Evolutionary conservation across 768 basidiomycete species (phyloP), one percentile per base, ranked within the genome.

Genomic region (Hemileccinum impolitum): DNA sequence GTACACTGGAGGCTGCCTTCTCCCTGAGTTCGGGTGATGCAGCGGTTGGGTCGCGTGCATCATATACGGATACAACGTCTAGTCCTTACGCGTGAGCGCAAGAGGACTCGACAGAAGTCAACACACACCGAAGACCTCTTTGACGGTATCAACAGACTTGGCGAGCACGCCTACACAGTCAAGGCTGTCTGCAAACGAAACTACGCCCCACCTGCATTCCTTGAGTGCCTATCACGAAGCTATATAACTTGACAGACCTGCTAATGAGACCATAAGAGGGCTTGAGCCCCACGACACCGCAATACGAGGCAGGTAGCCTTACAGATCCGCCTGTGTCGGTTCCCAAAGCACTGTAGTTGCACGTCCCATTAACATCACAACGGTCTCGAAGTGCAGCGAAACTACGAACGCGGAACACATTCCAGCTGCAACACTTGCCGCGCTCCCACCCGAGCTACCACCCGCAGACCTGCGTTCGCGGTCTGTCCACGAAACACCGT

Each of bases 271-370:
- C 95, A 58, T 97, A 97, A 0, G 94, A 94, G 0, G 95, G 95
- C 61, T 99, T 99, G 38, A 97, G 69, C 0, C 96, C 96, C 2
- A 90, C 83, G 1, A 96, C 74, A 5, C 94, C 92, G 57, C 92
- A 96, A 60, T 97, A 97, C 2, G 93, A 85, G 0, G 96, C 96
- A 0, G 96, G 96, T 2, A 99, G 72, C 35, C 95, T 80, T 10
- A 87, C 84, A 6, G 96, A 98, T 1, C 95, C 96, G 8, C 96
- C 95, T 0, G 95, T 98, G 64, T 99, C 96, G 3, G 94, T 95
- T 1, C 86, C 90, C 18, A 98, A 64, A 0, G 95, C 93, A 15
- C 95, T 56, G 26, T 4, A 37, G 31, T 48, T 37, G 15, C 37
- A 19, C 31, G 23, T 18, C 35, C 8, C 15, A 12, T 51, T 58